These are phyloP conservation scores for Moesziomyces aphidis DNA, from an alignment of 1,284 basidiomycete species.

Conservation along the genomic window DNA sequence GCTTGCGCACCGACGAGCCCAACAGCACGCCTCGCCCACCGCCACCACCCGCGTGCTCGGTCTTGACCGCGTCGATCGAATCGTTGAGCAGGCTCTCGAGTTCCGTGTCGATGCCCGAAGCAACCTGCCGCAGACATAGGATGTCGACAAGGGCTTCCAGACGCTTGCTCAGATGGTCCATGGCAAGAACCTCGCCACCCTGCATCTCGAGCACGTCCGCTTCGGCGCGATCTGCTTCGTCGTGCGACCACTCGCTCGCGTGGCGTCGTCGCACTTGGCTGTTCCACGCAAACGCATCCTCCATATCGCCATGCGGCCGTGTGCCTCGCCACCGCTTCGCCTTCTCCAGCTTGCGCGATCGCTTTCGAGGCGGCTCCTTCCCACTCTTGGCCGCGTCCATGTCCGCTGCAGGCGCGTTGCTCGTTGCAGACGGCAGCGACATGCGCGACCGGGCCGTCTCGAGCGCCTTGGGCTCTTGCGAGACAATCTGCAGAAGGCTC, in stretches of 20 bases:
- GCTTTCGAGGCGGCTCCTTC: conserved; percentile 15
- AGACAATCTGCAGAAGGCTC: conserved; percentile 31
- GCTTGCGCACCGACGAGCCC: conserved; percentile 41
- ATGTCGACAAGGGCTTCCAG: conserved; percentile 49
- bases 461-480: conserved; percentile 39
- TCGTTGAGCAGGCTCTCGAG: conserved; percentile 23
- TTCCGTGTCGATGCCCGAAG: conserved; percentile 26
- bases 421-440: neutral
- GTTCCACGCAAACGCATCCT: conserved; percentile 45
- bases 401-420: neutral
- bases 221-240: conserved; percentile 19
- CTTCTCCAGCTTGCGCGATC: conserved; percentile 44
- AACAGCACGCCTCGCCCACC: conserved; percentile 13
- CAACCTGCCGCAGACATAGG: conserved; percentile 44
- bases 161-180: conserved; percentile 38
- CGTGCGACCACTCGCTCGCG: conserved; percentile 21
- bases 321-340: conserved; percentile 39
- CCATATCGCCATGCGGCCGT: conserved; percentile 15
- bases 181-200: conserved; percentile 25
- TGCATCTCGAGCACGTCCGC: conserved; percentile 26
- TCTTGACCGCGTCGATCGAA: conserved; percentile 6
- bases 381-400: neutral
- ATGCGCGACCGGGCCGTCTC: conserved; percentile 27
- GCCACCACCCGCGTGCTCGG: neutral
- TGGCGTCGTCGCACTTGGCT: conserved; percentile 15